phyloP scores from a whole-genome alignment of 2,329 filamentous ascomycete species.

The Ophiostoma populinum region DNA sequence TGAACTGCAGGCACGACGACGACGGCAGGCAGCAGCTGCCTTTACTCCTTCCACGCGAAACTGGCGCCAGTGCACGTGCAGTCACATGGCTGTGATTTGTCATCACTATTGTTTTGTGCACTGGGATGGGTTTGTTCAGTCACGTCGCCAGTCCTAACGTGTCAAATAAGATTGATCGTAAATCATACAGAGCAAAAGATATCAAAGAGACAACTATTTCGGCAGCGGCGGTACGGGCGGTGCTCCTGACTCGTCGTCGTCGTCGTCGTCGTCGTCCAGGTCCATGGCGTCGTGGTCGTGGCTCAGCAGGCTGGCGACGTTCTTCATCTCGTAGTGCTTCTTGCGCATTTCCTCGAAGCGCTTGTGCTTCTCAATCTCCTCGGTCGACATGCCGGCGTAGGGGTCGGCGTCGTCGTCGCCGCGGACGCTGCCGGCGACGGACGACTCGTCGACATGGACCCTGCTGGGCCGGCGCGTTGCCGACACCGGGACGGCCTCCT shows the following conservation, averaged over 20 bases:
- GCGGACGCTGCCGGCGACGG: constrained; percentile 27
- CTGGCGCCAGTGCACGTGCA: constrained; percentile 4
- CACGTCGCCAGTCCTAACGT: too few relatives aligned
- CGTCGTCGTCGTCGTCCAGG: constrained; percentile 38
- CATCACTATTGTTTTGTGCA: too few relatives aligned
- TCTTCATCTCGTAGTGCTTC: constrained; percentile 97
- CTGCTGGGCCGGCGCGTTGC: constrained; percentile 39
- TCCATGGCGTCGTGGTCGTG: constrained; percentile 51
- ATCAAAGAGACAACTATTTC: background rate
- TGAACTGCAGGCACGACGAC: background rate
- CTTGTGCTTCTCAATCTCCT: constrained; percentile 79
- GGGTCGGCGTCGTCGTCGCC: constrained; percentile 36
- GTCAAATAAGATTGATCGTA: too few relatives aligned
- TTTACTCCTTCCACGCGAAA: too few relatives aligned
- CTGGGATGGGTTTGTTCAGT: too few relatives aligned
- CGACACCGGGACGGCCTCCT: constrained; percentile 48
- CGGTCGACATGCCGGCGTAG: constrained; percentile 36
- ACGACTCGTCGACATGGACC: constrained; percentile 52
- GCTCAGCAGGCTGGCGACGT: constrained; percentile 74
- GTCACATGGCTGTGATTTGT: too few relatives aligned
- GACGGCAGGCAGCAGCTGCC: background rate
- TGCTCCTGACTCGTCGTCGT: constrained; percentile 20
- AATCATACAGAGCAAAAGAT: background rate
- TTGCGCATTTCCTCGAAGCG: constrained; percentile 84
- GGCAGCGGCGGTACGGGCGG: constrained; percentile 6